Evolutionary conservation across 805 yeast genomes (phyloP).

Genomic region (Kregervanrija pseudodelftensis): DNA sequence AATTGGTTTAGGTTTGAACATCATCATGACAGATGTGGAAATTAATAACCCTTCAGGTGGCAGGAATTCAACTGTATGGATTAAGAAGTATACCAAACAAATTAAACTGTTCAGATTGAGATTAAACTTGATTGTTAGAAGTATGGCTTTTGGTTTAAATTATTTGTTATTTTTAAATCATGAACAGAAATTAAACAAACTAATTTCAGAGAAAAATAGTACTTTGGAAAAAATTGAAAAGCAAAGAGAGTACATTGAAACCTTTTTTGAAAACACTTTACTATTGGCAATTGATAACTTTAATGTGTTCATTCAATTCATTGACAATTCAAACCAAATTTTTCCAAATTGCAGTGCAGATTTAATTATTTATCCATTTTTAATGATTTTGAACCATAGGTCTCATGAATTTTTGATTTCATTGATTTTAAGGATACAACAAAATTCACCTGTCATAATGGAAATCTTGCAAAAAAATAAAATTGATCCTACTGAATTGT

Average conservation of each 20-base stretch:
- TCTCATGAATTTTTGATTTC: constrained; percentile 54
- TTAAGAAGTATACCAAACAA: constrained; percentile 16
- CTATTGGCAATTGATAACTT: constrained; percentile 32
- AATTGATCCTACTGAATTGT: constrained; percentile 28
- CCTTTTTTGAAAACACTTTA: constrained; percentile 30
- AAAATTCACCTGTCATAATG: constrained; percentile 27
- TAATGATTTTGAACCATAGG: constrained; percentile 47
- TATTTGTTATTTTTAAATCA: constrained; percentile 36
- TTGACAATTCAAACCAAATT: constrained; percentile 21
- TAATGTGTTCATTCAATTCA: constrained; percentile 28
- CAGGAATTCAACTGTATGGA: constrained; percentile 11
- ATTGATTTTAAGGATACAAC: constrained; percentile 39
- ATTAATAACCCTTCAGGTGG: constrained; percentile 11
- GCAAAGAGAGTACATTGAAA: constrained; percentile 26
- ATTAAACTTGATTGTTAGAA: constrained; percentile 32
- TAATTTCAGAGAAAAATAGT: constrained; percentile 24
- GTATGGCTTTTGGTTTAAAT: constrained; percentile 43
- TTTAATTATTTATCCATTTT: constrained; percentile 40
- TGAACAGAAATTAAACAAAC: constrained; percentile 29
- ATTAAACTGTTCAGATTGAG: constrained; percentile 26
- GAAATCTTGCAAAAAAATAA: constrained; percentile 28
- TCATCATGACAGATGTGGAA: constrained; percentile 15
- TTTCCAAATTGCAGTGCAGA: constrained; percentile 36
- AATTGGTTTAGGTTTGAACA: constrained; percentile 19
- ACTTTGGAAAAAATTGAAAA: constrained; percentile 24